Percentiles rank a stretch among this genome's conserved stretches.
Evolutionary conservation across 2,329 filamentous ascomycete genomes (phyloP).

Genomic region (Capronia americana): DNA sequence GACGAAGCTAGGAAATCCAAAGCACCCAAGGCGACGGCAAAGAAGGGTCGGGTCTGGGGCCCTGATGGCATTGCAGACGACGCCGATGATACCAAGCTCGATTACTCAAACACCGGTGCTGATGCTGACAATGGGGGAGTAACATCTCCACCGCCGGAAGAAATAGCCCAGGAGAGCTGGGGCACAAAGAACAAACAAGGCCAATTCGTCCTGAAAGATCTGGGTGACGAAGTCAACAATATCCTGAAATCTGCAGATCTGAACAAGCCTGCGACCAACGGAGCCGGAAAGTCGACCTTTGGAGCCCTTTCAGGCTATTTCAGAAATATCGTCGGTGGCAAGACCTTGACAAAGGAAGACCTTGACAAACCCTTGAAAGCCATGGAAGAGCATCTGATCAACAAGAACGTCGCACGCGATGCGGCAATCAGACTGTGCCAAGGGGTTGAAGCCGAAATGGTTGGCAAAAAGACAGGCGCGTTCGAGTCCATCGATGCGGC

Average conservation of each 20-base stretch:
- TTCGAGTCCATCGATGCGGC: conserved; percentile 88
- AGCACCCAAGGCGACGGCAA: conserved; percentile 62
- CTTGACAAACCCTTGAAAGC: conserved; percentile 90
- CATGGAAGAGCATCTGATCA: conserved; percentile 92
- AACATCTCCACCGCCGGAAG: conserved; percentile 69
- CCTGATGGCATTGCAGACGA: conserved; percentile 87
- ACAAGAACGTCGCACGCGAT: conserved; percentile 96
- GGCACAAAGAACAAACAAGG: conserved; percentile 84
- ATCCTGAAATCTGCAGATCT: conserved; percentile 83
- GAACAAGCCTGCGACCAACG: conserved; percentile 58
- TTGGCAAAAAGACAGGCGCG: conserved; percentile 87
- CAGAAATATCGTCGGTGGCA: conserved; percentile 92
- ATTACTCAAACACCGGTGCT: conserved; percentile 77
- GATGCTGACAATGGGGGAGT: conserved; percentile 43
- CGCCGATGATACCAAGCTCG: conserved; percentile 77
- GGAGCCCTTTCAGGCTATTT: conserved; percentile 87
- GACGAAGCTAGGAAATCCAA: conserved; percentile 75
- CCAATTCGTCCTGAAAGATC: conserved; percentile 89
- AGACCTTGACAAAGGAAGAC: conserved; percentile 86
- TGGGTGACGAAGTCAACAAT: conserved; percentile 90
- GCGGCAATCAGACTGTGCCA: conserved; percentile 90
- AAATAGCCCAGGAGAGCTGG: conserved; percentile 80
- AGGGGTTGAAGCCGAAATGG: conserved; percentile 85
- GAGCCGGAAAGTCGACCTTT: conserved; percentile 71
- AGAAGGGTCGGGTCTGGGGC: conserved; percentile 92